Conservation (phyloP, 768 basidiomycete genomes). For the Termitomyces sp. region DNA sequence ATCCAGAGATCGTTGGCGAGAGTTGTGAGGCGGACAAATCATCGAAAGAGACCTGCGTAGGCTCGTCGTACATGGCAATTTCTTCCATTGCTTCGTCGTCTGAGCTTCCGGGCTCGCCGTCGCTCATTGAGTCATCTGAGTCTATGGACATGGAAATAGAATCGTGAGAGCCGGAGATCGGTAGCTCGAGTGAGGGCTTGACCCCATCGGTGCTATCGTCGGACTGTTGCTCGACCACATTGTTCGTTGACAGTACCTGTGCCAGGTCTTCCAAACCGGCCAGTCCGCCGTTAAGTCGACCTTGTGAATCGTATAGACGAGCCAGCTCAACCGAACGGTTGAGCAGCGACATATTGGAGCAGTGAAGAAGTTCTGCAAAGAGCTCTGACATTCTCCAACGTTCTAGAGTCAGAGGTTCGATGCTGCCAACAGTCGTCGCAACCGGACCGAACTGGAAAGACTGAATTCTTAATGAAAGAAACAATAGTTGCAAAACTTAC, state of each 20-base stretch:
- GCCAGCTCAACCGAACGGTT: constrained; percentile 73
- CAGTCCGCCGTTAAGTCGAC: constrained; percentile 84
- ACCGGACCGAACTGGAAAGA: constrained; percentile 54
- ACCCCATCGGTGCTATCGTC: constrained; percentile 57
- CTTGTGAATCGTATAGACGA: constrained; percentile 74
- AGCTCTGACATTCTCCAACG: constrained; percentile 95
- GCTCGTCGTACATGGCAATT: constrained; percentile 70
- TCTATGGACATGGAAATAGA: constrained; percentile 50
- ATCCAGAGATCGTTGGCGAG: constrained; percentile 24
- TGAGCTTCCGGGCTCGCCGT: constrained; percentile 64
- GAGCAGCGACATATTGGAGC: constrained; percentile 95
- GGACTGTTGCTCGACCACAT: constrained; percentile 46
- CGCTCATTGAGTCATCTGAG: constrained; percentile 78
- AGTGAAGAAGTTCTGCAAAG: constrained; percentile 94
- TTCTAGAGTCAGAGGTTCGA: constrained; percentile 86
- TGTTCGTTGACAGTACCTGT: constrained; percentile 68
- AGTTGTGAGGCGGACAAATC: constrained; percentile 28
- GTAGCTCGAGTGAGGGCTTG: constrained; percentile 63
- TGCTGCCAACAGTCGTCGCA: constrained; percentile 66
- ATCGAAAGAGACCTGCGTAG: constrained; percentile 26
- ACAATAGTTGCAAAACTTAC: constrained; percentile 37
- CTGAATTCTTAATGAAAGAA: neutral
- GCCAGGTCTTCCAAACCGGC: constrained; percentile 82
- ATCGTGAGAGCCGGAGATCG: constrained; percentile 50
- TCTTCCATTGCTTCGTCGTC: constrained; percentile 84